Evolutionary conservation across 257 asterid species (phyloP).

Genomic region (Buddleja alternifolia): DNA sequence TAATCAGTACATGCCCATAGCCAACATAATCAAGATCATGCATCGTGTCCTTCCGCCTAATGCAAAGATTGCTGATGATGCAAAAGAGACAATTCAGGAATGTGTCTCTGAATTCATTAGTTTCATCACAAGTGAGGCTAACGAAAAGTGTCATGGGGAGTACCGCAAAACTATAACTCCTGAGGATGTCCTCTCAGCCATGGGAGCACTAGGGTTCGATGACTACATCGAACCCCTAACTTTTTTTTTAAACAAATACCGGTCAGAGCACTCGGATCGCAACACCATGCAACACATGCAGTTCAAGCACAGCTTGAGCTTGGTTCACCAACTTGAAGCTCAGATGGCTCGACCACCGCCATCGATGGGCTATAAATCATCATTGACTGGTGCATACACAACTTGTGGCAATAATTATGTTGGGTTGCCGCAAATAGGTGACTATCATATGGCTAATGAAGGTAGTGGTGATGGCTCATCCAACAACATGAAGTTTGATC

Average conservation of each 20-base stretch:
- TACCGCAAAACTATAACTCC: neutral
- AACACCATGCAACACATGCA: too few relatives aligned
- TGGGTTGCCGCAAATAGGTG: too few relatives aligned
- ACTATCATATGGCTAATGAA: too few relatives aligned
- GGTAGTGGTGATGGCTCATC: too few relatives aligned
- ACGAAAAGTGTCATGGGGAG: neutral
- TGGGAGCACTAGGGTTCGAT: neutral
- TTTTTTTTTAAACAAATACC: neutral
- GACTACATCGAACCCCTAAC: neutral
- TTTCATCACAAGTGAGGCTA: neutral
- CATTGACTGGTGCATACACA: too few relatives aligned
- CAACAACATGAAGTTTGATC: too few relatives aligned
- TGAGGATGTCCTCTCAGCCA: neutral
- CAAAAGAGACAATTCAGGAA: neutral
- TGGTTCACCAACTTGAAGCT: too few relatives aligned
- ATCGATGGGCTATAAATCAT: too few relatives aligned
- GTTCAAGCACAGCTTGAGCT: too few relatives aligned
- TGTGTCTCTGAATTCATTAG: neutral
- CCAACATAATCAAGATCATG: neutral
- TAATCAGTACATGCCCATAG: neutral
- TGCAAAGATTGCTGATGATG: neutral
- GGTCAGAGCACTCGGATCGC: neutral
- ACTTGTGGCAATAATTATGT: too few relatives aligned
- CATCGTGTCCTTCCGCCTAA: neutral
- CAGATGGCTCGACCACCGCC: too few relatives aligned